A percentile compares a stretch with the other conserved stretches of the same genome.
These are phyloP conservation scores for Fusarium decemcellulare DNA, from an alignment of 2,329 filamentous ascomycete species.

Conservation along the genomic window DNA sequence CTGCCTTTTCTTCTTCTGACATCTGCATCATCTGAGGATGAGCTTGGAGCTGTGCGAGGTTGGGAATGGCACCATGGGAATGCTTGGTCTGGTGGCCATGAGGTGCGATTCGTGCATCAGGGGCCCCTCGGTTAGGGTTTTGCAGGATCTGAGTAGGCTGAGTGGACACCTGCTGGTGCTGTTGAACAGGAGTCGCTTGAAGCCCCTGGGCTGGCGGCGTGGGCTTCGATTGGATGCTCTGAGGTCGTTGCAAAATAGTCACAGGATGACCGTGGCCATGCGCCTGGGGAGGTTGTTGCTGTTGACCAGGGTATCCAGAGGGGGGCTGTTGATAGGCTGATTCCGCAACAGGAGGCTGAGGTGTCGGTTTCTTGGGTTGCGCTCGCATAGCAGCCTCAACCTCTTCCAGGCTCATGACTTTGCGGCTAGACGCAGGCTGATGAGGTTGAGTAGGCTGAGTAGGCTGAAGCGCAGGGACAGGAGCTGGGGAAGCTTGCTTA, in stretches of 20 bases:
- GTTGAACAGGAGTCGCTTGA: slow-evolving; percentile 48
- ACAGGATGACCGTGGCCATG: slow-evolving; percentile 64
- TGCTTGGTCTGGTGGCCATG: slow-evolving; percentile 59
- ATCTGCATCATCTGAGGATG: slow-evolving; percentile 73
- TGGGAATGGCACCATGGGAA: slow-evolving; percentile 66
- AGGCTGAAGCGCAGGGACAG: slow-evolving; percentile 37
- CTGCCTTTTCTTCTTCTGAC: slow-evolving; percentile 86
- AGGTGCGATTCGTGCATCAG: slow-evolving; percentile 58
- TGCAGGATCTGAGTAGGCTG: slow-evolving; percentile 84
- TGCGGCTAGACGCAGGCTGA: slow-evolving; percentile 65
- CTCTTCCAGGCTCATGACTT: slow-evolving; percentile 96
- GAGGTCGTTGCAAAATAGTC: slow-evolving; percentile 69
- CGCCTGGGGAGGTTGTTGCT: slow-evolving; percentile 51
- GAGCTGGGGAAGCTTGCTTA: slow-evolving; percentile 50
- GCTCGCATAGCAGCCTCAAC: slow-evolving; percentile 93
- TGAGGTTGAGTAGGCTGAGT: slow-evolving; percentile 42
- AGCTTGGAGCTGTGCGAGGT: slow-evolving; percentile 51
- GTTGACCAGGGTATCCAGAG: slow-evolving; percentile 42
- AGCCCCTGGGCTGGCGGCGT: slow-evolving; percentile 53
- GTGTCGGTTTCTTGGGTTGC: slow-evolving; percentile 69
- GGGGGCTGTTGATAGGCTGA: slow-evolving; percentile 48
- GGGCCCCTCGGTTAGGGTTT: slow-evolving; percentile 78
- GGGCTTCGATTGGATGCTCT: slow-evolving; percentile 58
- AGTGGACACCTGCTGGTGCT: slow-evolving; percentile 57
- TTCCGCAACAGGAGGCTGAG: slow-evolving; percentile 48